Conservation (phyloP, 73 alveolate genomes). For the Durusdinium trenchii region DNA sequence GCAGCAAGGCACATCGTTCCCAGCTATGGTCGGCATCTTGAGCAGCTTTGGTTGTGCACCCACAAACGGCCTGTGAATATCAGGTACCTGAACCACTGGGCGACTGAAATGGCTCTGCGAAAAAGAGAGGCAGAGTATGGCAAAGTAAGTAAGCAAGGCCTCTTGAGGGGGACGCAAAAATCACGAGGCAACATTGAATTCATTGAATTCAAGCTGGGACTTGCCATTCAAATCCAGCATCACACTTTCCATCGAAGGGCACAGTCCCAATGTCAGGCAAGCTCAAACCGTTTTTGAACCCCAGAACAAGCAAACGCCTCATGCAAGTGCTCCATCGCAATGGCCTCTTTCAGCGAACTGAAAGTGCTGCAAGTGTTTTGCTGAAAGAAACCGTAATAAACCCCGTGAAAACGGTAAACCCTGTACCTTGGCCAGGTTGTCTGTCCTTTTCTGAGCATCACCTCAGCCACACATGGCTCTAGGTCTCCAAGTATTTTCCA, state of each 20-base stretch:
- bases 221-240: too few species aligned
- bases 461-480: background rate
- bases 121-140: background rate
- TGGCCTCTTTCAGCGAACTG: constrained; percentile 39
- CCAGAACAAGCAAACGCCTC: too few species aligned
- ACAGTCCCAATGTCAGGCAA: too few species aligned
- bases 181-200: background rate
- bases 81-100: constrained; percentile 39
- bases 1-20: constrained; percentile 11
- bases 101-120: too few species aligned
- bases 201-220: too few species aligned
- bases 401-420: background rate
- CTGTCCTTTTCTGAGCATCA: constrained; percentile 55
- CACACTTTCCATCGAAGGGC: too few species aligned
- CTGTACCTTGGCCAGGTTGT: constrained; percentile 48
- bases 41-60: constrained; percentile 70
- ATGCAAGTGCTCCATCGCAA: constrained; percentile 66
- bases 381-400: background rate
- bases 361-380: background rate
- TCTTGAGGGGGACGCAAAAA: background rate
- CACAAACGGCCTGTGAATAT: constrained; percentile 59
- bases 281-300: too few species aligned
- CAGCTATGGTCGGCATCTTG: constrained; percentile 67
- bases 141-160: too few species aligned
- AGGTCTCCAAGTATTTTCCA: too few species aligned